Conservation (phyloP, 2,329 filamentous ascomycete genomes). For the Moelleriella libera region DNA sequence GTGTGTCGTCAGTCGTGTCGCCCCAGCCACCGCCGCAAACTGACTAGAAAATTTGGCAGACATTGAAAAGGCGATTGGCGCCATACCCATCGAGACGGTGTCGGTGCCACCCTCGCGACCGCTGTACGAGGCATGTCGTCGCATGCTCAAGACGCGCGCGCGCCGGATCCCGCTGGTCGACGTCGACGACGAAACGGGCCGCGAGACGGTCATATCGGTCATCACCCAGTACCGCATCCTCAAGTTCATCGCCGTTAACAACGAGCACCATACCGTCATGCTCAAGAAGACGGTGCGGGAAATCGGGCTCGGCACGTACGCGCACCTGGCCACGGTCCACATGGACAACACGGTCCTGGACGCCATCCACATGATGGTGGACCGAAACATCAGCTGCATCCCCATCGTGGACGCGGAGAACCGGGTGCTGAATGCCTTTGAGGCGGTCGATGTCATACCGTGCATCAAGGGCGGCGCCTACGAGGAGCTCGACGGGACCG, state of each 20-base stretch:
- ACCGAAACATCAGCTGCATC: slow-evolving; percentile 85
- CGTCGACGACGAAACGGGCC: slow-evolving; percentile 81
- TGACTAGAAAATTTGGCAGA: slow-evolving; percentile 37
- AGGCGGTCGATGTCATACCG: slow-evolving; percentile 92
- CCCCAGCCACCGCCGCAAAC: neutral
- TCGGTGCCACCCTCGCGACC: slow-evolving; percentile 87
- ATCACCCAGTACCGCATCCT: slow-evolving; percentile 97
- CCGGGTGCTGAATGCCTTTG: slow-evolving; percentile 85
- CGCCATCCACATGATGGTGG: slow-evolving; percentile 85
- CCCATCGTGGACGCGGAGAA: slow-evolving; percentile 74
- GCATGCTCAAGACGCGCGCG: slow-evolving; percentile 87
- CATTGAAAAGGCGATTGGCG: slow-evolving; percentile 87
- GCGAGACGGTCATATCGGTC: slow-evolving; percentile 88
- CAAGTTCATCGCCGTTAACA: slow-evolving; percentile 96
- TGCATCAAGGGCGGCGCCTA: slow-evolving; percentile 89
- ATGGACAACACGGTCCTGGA: slow-evolving; percentile 91
- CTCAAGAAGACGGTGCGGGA: slow-evolving; percentile 79
- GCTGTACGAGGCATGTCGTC: slow-evolving; percentile 86
- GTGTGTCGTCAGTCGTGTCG: slow-evolving; percentile 18
- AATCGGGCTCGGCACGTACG: slow-evolving; percentile 73
- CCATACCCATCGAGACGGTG: slow-evolving; percentile 81
- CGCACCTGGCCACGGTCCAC: slow-evolving; percentile 62
- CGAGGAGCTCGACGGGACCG: slow-evolving; percentile 72
- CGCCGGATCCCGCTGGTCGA: slow-evolving; percentile 90
- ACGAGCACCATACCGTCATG: slow-evolving; percentile 69